Evolutionary conservation across 1,284 basidiomycete genomes (phyloP), one percentile per base, ranked within the genome.

Genomic region (Apiotrichum sp.): DNA sequence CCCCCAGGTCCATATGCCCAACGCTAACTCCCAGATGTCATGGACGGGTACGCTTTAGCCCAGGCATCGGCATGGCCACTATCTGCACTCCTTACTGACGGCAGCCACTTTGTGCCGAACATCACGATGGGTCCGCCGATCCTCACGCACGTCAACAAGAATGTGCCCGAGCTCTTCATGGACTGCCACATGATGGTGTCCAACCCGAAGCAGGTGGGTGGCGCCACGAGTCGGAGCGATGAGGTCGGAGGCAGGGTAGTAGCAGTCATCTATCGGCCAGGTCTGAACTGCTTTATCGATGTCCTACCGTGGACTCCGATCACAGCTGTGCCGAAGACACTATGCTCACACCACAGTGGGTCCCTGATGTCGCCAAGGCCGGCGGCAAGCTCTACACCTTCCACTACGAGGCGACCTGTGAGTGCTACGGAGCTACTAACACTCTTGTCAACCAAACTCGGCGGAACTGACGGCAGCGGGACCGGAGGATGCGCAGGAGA

Each of bases 121-220:
- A 93, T 97, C 75, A 93, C 93, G 22, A 91, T 95, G 86, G 92
- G 92, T 55, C 86, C 93, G 33, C 95, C 95, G 3, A 83, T 98
- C 50, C 82, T 98, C 39, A 80, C 86, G 22, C 90, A 86, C 63
- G 87, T 99, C n/a, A 80, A 83, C 54, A 93, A 93, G 77, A 84
- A 86, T 47, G 83, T 98, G 22, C 93, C 93, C 5, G 88, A 86
- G 55, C 95, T 97, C 65, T 98, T 93, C 79, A 98, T 99, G 95
- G 96, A 99, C 77, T 98, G 93, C 78, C 96, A 99, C 78, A 98
- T 98, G 96, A 99, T 99, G 96, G 96, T 99, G 14, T 78, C 93
- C 0, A 81, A 98, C 60, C 96, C 96, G 2, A 88, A 88, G 67
- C 86, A 87, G 81, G 93, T 89, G 67, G 36, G 77, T 64, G 7